Conservation (phyloP, 2,329 filamentous ascomycete species). For the Dothidotthia symphoricarpi region DNA sequence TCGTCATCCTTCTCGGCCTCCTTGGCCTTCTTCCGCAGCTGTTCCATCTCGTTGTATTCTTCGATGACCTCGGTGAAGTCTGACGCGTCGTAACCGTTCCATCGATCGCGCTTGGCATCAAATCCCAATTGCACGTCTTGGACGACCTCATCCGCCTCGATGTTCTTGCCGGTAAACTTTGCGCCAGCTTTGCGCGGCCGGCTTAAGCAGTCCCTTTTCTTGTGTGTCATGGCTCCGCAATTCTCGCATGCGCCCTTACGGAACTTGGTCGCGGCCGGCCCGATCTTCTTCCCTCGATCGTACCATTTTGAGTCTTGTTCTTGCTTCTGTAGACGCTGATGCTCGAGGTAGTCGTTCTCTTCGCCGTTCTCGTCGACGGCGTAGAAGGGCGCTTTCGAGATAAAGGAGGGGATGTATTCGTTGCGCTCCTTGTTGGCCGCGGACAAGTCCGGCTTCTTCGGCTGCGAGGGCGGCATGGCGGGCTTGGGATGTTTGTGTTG, state of each 20-base stretch:
- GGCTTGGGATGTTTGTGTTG: conserved; percentile 2
- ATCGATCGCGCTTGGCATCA: conserved; percentile 96
- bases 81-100: conserved; percentile 93
- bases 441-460: conserved; percentile 53
- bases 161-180: conserved; percentile 88
- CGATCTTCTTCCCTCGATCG: conserved; percentile 79
- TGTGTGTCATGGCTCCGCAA: conserved; percentile 95
- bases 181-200: conserved; percentile 86
- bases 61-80: conserved; percentile 87
- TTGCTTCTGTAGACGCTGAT: conserved; percentile 79
- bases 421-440: conserved; percentile 80
- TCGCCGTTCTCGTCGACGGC: conserved; percentile 71
- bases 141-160: conserved; percentile 85
- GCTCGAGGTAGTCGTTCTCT: conserved; percentile 82
- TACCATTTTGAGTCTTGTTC: conserved; percentile 83
- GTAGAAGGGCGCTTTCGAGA: conserved; percentile 97
- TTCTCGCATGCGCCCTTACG: conserved; percentile 98
- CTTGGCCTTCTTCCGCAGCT: conserved; percentile 58
- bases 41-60: conserved; percentile 83
- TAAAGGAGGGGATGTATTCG: conserved; percentile 96
- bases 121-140: conserved; percentile 86
- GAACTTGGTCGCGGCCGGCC: conserved; percentile 90
- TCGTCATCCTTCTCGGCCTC: conserved; percentile 43
- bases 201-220: conserved; percentile 88
- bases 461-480: conserved; percentile 49